Evolutionary conservation across 345 rosid species (phyloP).

Genomic region (Acer saccharum): DNA sequence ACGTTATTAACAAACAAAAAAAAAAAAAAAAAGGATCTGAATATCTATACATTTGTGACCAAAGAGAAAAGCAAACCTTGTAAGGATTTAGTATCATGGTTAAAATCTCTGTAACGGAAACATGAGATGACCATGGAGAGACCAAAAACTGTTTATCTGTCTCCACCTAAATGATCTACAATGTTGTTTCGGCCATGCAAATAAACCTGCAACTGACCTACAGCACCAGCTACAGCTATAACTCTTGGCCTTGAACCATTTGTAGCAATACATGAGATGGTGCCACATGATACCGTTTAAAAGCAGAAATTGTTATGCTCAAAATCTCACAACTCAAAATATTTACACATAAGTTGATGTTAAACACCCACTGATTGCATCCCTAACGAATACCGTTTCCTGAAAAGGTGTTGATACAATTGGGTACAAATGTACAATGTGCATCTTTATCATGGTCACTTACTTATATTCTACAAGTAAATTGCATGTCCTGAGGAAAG

Average conservation of each 20-base stretch:
- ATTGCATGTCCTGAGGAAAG: too few relatives aligned
- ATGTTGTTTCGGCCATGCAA: slow-evolving; percentile 22
- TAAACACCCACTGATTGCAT: neutral
- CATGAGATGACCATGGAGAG: neutral
- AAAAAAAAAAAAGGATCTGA: too few relatives aligned
- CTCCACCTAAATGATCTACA: neutral
- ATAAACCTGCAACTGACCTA: slow-evolving; percentile 71
- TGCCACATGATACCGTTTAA: slow-evolving; percentile 45
- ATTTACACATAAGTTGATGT: neutral
- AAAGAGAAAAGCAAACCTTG: neutral
- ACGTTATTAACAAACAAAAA: too few relatives aligned
- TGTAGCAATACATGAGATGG: slow-evolving; percentile 66
- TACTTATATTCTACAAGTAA: neutral
- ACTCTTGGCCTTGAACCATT: slow-evolving; percentile 57
- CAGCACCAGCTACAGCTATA: slow-evolving; percentile 51
- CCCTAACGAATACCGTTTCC: neutral
- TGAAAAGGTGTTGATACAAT: neutral
- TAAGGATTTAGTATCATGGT: neutral
- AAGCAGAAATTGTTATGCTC: neutral
- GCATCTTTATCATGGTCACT: neutral
- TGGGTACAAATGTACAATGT: neutral
- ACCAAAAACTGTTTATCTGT: neutral
- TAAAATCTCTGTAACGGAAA: neutral
- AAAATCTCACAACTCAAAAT: neutral
- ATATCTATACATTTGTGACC: neutral